Evolutionary conservation across 75 land plant species (phyloP), one percentile per base, ranked within the genome.

Genomic region (Picea glauca): DNA sequence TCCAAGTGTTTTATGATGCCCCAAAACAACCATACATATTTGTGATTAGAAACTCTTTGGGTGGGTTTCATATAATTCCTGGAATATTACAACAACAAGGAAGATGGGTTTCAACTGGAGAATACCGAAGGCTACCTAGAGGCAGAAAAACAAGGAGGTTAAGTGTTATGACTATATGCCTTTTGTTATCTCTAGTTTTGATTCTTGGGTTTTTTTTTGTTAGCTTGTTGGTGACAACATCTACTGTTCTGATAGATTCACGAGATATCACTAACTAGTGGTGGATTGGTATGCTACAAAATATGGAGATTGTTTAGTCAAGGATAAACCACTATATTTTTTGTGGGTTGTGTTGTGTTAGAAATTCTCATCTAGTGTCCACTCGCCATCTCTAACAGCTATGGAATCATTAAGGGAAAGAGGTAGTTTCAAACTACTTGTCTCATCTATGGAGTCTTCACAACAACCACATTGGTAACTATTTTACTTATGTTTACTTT

Each of bases 341-440:
- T 84, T 75, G 79, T 82, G 18, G 91, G 91, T 11, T 32, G 80
- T 50, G 75, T 86, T 13, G 84, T 82, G 81, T 57, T 84, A 3
- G 88, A 89, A 83, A 79, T 89, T 50, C n/a, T 84, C 43, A 66
- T 86, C 78, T 83, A 81, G 61, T 86, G 88, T 84, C 91, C 91
- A 1, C 80, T 89, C 20, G 62, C 84, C 35, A 17, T 89, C 23
- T 74, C 77, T 15, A 84, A 81, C 70, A 9, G 80, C 30, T 89
- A 81, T 40, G 91, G 74, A 2, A 72, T 89, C 76, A 14, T 76
- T 14, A 77, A 76, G 3, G 26, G 54, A 50, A 9, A 50, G 54
- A 50, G 54, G 11, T 50, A 11, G 54, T 50, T 50, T 50, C 54
- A 7, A 50, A 50, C 54, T 8, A 50, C 54, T 8, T 8, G 54